A percentile compares a stretch with the other conserved stretches of the same genome.
phyloP scores from a whole-genome alignment of 192 early-diverging fungal genomes.

The Coemansia reversa region DNA sequence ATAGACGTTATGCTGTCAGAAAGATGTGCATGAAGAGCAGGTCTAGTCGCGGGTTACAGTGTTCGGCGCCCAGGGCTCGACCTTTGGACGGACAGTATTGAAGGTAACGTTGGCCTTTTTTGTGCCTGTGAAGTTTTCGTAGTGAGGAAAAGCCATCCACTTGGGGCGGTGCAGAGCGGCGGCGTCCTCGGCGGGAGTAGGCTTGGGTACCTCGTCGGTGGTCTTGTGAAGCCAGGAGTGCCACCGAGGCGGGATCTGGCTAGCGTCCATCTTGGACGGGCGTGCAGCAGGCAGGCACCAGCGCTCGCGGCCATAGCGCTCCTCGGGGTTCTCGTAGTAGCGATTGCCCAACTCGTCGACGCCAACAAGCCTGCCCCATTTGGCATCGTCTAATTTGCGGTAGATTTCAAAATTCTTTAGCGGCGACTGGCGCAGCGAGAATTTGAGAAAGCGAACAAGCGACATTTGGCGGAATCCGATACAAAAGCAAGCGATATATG shows the following conservation, averaged over 20 bases:
- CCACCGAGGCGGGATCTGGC: conserved; percentile 73
- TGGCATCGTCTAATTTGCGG: conserved; percentile 57
- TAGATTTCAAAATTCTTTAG: conserved; percentile 49
- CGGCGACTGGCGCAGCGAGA: conserved; percentile 39
- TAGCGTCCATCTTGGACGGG: conserved; percentile 57
- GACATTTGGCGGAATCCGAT: conserved; percentile 32
- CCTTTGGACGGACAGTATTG: conserved; percentile 54
- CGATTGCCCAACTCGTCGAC: conserved; percentile 73
- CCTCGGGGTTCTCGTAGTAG: conserved; percentile 70
- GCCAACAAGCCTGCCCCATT: conserved; percentile 70
- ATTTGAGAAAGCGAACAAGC: conserved; percentile 43
- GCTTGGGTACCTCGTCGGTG: conserved; percentile 44
- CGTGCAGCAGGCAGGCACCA: conserved; percentile 66
- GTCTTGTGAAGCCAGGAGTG: conserved; percentile 54
- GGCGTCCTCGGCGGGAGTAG: conserved; percentile 28
- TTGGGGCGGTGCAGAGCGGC: conserved; percentile 38
- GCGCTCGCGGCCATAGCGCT: conserved; percentile 76
- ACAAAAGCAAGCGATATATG: not conserved
- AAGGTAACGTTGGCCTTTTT: conserved; percentile 47
- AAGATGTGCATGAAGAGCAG: too few relatives aligned
- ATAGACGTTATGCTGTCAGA: too few relatives aligned
- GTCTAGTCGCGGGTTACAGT: conserved; percentile 23
- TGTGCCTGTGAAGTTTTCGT: conserved; percentile 52
- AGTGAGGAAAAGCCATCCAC: conserved; percentile 50
- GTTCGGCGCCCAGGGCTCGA: conserved; percentile 40